These are phyloP conservation scores for Monilinia fructicola DNA, from an alignment of 2,329 filamentous ascomycete genomes.

Conservation along the genomic window DNA sequence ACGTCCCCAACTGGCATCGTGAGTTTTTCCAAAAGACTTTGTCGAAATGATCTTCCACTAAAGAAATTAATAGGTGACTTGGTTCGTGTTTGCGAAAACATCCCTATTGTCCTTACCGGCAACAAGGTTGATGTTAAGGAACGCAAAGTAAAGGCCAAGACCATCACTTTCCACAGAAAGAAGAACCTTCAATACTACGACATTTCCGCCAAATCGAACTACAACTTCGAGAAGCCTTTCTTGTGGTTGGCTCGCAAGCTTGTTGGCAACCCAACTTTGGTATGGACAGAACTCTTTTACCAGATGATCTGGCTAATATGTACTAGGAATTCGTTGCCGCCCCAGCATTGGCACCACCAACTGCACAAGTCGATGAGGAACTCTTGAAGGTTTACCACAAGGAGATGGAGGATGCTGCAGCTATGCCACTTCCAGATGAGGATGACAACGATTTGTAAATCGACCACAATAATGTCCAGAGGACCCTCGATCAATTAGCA, in stretches of 20 bases:
- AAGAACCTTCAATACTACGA: conserved; percentile 99
- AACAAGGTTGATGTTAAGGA: conserved; percentile 99
- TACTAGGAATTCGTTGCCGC: conserved; percentile 91
- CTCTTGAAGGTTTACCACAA: conserved; percentile 79
- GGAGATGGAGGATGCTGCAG: conserved; percentile 81
- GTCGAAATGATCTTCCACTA: conserved; percentile 23
- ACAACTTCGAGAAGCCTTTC: conserved; percentile 99
- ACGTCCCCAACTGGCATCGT: conserved; percentile 99
- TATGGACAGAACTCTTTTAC: conserved; percentile 48
- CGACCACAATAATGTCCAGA: conserved; percentile 26
- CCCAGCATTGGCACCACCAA: conserved; percentile 89
- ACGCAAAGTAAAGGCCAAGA: conserved; percentile 99
- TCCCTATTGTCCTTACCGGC: conserved; percentile 94
- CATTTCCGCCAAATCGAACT: conserved; percentile 99
- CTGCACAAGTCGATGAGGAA: conserved; percentile 81
- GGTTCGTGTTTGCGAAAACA: conserved; percentile 98
- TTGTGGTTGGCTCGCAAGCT: conserved; percentile 99
- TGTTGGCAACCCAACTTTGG: conserved; percentile 84
- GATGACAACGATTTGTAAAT: conserved; percentile 66
- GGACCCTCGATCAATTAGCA: conserved; percentile 31
- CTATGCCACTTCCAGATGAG: conserved; percentile 90
- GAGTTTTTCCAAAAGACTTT: conserved; percentile 47
- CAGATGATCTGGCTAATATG: conserved; percentile 27
- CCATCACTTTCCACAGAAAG: conserved; percentile 99
- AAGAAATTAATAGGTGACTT: conserved; percentile 69